Evolutionary conservation across 2,329 filamentous ascomycete species (phyloP), one percentile per base, ranked within the genome.

Genomic region (Cladophialophora psammophila): DNA sequence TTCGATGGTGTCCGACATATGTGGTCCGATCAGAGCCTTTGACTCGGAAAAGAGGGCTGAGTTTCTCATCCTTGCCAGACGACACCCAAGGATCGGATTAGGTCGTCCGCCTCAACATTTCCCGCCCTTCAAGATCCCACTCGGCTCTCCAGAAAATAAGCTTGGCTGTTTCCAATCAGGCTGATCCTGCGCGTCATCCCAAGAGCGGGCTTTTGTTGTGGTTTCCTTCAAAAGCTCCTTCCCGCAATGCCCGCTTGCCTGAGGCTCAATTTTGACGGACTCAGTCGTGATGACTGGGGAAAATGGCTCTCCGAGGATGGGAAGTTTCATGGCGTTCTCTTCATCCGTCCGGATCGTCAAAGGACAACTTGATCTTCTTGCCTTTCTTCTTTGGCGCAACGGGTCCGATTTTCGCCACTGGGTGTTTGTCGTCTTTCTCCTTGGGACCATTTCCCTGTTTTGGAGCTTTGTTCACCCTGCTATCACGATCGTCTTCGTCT

Each of bases 321-420:
- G n/a, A 32, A 6, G 4, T 7, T 35, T 34, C 10, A 9, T 32
- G 9, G 1, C 7, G 38, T 32, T 31, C 45, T n/a, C 56, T 36
- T 66, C 67, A 63, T 42, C 64, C 61, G 18, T 73, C 72, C 52
- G 69, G 58, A 12, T 72, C 71, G 55, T 73, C 71, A 53, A 73
- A 73, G 26, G 71, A 72, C 53, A 73, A 58, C 42, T 73, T 73
- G 60, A 73, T 69, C 67, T 73, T 72, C 70, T 73, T 73, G 18
- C 59, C 65, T 42, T 72, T 72, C 56, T 72, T 73, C 54, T 68
- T 69, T 38, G 66, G 10, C 12, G 40, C 52, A 20, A 26, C 36
- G 3, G 61, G 26, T 18, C 60, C 53, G 18, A 64, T 60, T 32
- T 60, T 69, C 38, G 65, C 65, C 15, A 59, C 13, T 26, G 9